Conservation (phyloP, 1,139 yeast genomes). For the Scheffersomyces segobiensis region DNA sequence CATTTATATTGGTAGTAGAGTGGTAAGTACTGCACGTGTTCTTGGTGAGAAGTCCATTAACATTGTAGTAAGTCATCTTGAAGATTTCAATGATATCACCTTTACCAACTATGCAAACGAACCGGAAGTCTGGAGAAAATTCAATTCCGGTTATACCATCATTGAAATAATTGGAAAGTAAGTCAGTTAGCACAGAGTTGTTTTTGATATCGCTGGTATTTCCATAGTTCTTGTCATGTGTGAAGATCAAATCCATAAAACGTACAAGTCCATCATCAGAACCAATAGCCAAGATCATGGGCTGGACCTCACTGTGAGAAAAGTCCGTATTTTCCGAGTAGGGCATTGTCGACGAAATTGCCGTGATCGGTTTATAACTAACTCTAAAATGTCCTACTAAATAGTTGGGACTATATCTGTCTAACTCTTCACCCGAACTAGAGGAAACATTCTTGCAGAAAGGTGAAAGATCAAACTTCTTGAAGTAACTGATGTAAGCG, state of each 20-base stretch:
- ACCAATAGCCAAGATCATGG: conserved; percentile 56
- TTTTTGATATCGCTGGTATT: conserved; percentile 12
- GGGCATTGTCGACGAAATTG: conserved; percentile 38
- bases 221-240: conserved; percentile 15
- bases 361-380: conserved; percentile 54
- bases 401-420: conserved; percentile 9
- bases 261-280: conserved; percentile 69
- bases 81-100: conserved; percentile 61
- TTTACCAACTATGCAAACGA: conserved; percentile 56
- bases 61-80: conserved; percentile 44
- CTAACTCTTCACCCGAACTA: background rate
- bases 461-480: conserved; percentile 40
- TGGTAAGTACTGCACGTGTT: conserved; percentile 13
- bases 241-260: conserved; percentile 47
- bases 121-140: conserved; percentile 68
- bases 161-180: conserved; percentile 61
- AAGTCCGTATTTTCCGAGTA: conserved; percentile 1
- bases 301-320: conserved; percentile 20
- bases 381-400: conserved; percentile 60
- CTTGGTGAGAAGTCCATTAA: conserved; percentile 31
- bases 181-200: conserved; percentile 52
- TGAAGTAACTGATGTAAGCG: conserved; percentile 38
- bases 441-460: conserved; percentile 8
- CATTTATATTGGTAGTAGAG: conserved; percentile 15
- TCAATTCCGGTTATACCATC: conserved; percentile 61